Percentiles rank a stretch among this genome's conserved stretches.
Evolutionary conservation across 495 filamentous ascomycete genomes (phyloP).

Genomic region (Aspergillus ellipticus): DNA sequence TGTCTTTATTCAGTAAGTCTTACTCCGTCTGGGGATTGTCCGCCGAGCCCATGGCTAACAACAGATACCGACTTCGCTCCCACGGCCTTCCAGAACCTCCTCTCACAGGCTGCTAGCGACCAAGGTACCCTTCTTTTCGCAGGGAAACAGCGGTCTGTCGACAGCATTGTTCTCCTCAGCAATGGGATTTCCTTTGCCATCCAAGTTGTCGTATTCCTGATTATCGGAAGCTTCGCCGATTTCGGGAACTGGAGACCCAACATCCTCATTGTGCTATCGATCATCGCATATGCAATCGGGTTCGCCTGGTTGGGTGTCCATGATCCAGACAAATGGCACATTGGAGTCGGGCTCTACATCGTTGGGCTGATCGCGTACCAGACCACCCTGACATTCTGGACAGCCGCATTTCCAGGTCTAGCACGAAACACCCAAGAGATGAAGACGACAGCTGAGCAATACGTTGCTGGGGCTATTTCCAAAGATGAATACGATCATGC

Average conservation of each 20-base stretch:
- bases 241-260: constrained; percentile 61
- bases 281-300: constrained; percentile 57
- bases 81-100: constrained; percentile 61
- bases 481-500: constrained; percentile 58
- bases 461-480: constrained; percentile 47
- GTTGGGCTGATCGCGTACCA: constrained; percentile 64
- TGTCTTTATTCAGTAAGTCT: constrained; percentile 58
- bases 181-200: constrained; percentile 65
- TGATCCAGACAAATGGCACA: constrained; percentile 50
- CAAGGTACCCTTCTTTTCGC: constrained; percentile 47
- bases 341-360: constrained; percentile 57
- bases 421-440: constrained; percentile 55
- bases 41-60: background rate
- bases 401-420: constrained; percentile 59
- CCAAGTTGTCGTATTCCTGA: constrained; percentile 56
- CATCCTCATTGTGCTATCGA: constrained; percentile 55
- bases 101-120: constrained; percentile 54
- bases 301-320: constrained; percentile 65
- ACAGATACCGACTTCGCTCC: constrained; percentile 52
- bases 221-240: constrained; percentile 55
- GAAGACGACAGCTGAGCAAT: constrained; percentile 51
- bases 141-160: constrained; percentile 49
- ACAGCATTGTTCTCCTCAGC: constrained; percentile 57
- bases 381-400: constrained; percentile 65
- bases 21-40: background rate